These are phyloP conservation scores for Tricholoma sp. DNA, from an alignment of 768 basidiomycete species.

Conservation along the genomic window DNA sequence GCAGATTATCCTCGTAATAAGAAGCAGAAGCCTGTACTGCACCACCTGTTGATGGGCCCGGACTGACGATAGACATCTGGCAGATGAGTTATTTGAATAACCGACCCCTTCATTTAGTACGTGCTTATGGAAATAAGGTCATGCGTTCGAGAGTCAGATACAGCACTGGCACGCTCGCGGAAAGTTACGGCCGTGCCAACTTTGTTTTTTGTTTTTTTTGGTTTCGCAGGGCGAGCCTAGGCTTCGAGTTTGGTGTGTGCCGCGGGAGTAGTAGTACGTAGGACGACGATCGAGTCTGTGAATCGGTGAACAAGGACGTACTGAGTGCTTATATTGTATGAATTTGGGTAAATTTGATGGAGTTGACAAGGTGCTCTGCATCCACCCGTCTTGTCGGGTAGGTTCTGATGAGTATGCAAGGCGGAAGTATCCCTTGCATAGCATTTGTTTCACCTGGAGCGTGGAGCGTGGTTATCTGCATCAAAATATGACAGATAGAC, in stretches of 20 bases:
- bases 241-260: too few species aligned
- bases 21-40: neutral
- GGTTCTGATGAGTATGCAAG: neutral
- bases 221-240: neutral
- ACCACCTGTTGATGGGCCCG: neutral
- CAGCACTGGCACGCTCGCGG: neutral
- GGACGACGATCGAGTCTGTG: neutral
- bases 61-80: neutral
- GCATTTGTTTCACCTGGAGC: neutral
- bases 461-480: neutral
- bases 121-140: neutral
- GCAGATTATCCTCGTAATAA: slow-evolving; percentile 4
- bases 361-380: neutral
- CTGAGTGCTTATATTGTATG: neutral
- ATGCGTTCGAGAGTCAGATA: too few species aligned
- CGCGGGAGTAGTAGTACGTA: too few species aligned
- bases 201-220: too few species aligned
- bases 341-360: neutral
- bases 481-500: neutral
- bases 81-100: neutral
- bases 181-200: neutral
- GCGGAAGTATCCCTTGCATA: neutral
- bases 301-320: neutral
- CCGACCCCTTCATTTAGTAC: neutral
- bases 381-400: neutral